phyloP scores from a whole-genome alignment of 352 stramenopile genomes.

The Halophytophthora polymorphica region DNA sequence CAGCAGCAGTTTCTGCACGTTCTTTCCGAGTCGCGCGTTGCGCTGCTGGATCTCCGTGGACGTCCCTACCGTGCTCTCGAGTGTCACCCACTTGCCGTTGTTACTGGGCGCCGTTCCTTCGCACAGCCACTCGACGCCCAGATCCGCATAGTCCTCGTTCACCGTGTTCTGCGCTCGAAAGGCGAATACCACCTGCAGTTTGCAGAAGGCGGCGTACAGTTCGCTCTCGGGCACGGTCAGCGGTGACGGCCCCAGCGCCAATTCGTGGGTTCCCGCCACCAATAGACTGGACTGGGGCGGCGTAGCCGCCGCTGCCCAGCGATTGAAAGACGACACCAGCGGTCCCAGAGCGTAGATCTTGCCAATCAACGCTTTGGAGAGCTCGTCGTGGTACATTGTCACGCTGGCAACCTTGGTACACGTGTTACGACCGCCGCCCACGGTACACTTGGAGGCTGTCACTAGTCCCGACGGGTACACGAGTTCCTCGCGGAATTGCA shows the following conservation, averaged over 20 bases:
- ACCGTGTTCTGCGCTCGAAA: slow-evolving; percentile 62
- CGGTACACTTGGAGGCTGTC: slow-evolving; percentile 66
- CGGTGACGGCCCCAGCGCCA: slow-evolving; percentile 35
- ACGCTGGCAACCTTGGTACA: slow-evolving; percentile 56
- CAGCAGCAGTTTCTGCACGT: slow-evolving; percentile 42
- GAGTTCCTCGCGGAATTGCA: slow-evolving; percentile 71
- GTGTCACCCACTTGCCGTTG: slow-evolving; percentile 59
- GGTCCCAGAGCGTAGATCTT: slow-evolving; percentile 64
- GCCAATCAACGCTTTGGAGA: slow-evolving; percentile 46
- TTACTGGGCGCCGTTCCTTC: slow-evolving; percentile 43
- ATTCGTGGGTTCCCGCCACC: slow-evolving; percentile 51
- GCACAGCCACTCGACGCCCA: slow-evolving; percentile 68
- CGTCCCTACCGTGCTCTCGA: slow-evolving; percentile 49
- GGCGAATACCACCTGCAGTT: slow-evolving; percentile 70
- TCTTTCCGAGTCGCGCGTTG: slow-evolving; percentile 58
- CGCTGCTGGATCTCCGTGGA: slow-evolving; percentile 78
- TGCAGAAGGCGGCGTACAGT: slow-evolving; percentile 38
- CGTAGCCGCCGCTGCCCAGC: slow-evolving; percentile 29
- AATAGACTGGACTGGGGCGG: slow-evolving; percentile 26
- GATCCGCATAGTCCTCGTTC: slow-evolving; percentile 54
- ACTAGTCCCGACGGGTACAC: slow-evolving; percentile 74
- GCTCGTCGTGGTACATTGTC: slow-evolving; percentile 81
- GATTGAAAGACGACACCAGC: slow-evolving; percentile 55
- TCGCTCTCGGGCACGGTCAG: slow-evolving; percentile 40
- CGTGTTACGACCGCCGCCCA: slow-evolving; percentile 47